These are phyloP conservation scores for Hymenoscyphus repandus DNA, from an alignment of 2,329 filamentous ascomycete species.

Conservation along the genomic window DNA sequence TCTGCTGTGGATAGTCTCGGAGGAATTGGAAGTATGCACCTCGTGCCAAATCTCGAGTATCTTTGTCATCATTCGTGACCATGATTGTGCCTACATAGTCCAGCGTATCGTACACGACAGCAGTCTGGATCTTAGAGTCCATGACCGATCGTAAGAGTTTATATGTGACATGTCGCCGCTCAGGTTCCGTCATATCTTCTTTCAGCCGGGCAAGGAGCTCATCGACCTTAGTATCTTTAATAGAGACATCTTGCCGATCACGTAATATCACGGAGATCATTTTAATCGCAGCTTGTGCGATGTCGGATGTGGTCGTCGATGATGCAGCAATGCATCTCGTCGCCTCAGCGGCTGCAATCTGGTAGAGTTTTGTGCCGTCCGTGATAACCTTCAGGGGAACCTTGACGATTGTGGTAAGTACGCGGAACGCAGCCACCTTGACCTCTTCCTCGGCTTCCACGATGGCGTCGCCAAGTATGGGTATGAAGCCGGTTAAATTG, in stretches of 20 bases:
- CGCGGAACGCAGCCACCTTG: constrained; percentile 77
- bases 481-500: constrained; percentile 81
- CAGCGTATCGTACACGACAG: constrained; percentile 83
- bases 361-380: constrained; percentile 53
- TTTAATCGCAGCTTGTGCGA: constrained; percentile 84
- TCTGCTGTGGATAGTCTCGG: constrained; percentile 88
- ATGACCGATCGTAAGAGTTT: constrained; percentile 88
- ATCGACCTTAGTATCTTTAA: constrained; percentile 79
- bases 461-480: constrained; percentile 81
- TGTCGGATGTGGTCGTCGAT: constrained; percentile 72
- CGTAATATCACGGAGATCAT: constrained; percentile 79
- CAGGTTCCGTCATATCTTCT: constrained; percentile 85
- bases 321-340: constrained; percentile 74
- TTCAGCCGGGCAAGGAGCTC: constrained; percentile 77
- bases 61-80: constrained; percentile 90
- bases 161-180: constrained; percentile 89
- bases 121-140: constrained; percentile 77
- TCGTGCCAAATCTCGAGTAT: constrained; percentile 79
- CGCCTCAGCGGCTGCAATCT: constrained; percentile 80
- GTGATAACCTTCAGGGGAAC: constrained; percentile 70
- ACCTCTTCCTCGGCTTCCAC: constrained; percentile 86
- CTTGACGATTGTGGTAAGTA: constrained; percentile 81
- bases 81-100: constrained; percentile 88
- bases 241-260: constrained; percentile 67
- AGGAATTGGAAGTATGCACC: constrained; percentile 93